These are phyloP conservation scores for Myriosclerotinia scirpicola DNA, from an alignment of 2,329 filamentous ascomycete genomes.

Conservation along the genomic window DNA sequence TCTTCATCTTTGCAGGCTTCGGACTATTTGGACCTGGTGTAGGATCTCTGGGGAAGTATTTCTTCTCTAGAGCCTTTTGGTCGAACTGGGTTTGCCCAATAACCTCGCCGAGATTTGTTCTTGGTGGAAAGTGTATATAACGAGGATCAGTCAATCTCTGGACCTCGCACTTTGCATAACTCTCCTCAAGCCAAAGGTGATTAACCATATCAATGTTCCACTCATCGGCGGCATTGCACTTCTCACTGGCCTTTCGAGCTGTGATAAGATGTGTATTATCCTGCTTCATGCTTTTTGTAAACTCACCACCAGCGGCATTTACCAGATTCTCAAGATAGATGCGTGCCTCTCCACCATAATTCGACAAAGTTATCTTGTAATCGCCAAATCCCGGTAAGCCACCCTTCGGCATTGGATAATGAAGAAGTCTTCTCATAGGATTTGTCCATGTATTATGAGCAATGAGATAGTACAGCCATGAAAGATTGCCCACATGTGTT, in stretches of 20 bases:
- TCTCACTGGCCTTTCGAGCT: constrained; percentile 85
- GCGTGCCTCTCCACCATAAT: constrained; percentile 92
- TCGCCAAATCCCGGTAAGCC: constrained; percentile 78
- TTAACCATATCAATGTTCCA: constrained; percentile 92
- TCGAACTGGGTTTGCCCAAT: constrained; percentile 87
- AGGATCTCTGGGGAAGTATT: constrained; percentile 58
- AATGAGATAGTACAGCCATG: constrained; percentile 93
- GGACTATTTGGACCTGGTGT: constrained; percentile 48
- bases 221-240: constrained; percentile 86
- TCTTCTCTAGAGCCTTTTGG: constrained; percentile 55
- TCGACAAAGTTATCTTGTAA: constrained; percentile 84
- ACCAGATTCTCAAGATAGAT: constrained; percentile 93
- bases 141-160: constrained; percentile 70
- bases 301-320: constrained; percentile 77
- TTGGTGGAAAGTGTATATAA: constrained; percentile 82
- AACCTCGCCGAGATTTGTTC: constrained; percentile 90
- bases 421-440: constrained; percentile 76
- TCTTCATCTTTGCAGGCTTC: constrained; percentile 48
- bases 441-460: constrained; percentile 86
- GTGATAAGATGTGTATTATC: constrained; percentile 97
- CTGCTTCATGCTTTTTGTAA: constrained; percentile 91
- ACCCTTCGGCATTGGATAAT: constrained; percentile 79
- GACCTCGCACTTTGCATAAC: constrained; percentile 83
- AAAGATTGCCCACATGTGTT: constrained; percentile 86
- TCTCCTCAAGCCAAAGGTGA: constrained; percentile 96